Evolutionary conservation across 139 green algal species (phyloP).

Genomic region (Chlorella vulgaris): DNA sequence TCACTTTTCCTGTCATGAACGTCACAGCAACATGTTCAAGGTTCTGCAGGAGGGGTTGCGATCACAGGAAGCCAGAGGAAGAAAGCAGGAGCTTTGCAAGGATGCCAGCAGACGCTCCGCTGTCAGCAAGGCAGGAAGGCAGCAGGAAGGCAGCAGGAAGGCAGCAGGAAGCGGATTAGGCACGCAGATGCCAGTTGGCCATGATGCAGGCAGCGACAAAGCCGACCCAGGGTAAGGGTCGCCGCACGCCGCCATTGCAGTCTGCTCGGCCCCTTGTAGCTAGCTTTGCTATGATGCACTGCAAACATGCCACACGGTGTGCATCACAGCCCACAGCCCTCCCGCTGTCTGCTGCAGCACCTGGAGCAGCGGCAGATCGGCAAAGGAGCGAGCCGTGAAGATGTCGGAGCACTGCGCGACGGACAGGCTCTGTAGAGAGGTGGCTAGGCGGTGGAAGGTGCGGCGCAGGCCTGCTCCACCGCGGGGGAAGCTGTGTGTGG

Average conservation of each 20-base stretch:
- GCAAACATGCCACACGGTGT: too few species aligned
- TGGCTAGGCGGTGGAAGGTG: neutral
- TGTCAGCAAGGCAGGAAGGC: neutral
- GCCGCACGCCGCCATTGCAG: too few species aligned
- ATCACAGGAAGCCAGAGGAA: neutral
- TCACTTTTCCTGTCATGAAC: constrained; percentile 3
- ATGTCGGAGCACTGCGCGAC: constrained; percentile 32
- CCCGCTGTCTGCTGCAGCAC: neutral
- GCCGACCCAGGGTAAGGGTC: too few species aligned
- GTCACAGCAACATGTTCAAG: constrained; percentile 29
- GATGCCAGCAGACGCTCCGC: neutral
- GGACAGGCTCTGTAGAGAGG: constrained; percentile 22
- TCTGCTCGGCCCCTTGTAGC: too few species aligned
- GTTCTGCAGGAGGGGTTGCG: neutral
- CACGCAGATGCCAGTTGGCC: too few species aligned
- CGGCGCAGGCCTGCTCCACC: constrained; percentile 4
- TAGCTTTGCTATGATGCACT: too few species aligned
- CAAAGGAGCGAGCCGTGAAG: constrained; percentile 15
- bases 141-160: too few species aligned
- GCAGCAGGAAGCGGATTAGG: too few species aligned
- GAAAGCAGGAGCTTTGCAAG: neutral
- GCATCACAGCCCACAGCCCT: neutral
- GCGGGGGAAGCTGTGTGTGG: constrained; percentile 21
- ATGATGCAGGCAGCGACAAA: too few species aligned
- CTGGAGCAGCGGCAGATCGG: constrained; percentile 5